Conservation (phyloP, 164 flowering plant species). For the Liriodendron chinense region DNA sequence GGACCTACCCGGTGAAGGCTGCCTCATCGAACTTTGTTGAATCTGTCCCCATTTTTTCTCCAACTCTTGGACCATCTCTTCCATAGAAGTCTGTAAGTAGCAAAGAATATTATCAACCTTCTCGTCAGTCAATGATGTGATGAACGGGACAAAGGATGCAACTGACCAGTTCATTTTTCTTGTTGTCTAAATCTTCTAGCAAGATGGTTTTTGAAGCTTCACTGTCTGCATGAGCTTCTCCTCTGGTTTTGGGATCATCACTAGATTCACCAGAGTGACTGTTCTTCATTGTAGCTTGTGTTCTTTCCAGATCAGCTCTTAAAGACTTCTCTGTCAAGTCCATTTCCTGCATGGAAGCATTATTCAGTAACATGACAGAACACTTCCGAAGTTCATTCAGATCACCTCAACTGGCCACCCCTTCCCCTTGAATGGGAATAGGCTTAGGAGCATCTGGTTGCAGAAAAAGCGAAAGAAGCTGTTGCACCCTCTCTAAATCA, state of each 20-base stretch:
- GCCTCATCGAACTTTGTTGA: conserved; percentile 67
- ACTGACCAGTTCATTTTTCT: conserved; percentile 72
- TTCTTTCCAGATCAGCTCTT: conserved; percentile 49
- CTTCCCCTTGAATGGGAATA: not conserved
- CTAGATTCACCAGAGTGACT: conserved; percentile 23
- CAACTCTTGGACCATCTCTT: conserved; percentile 55
- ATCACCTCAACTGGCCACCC: not conserved
- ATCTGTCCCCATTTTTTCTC: conserved; percentile 69
- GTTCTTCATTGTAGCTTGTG: conserved; percentile 25
- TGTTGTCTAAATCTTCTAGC: conserved; percentile 53
- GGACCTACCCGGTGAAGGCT: conserved; percentile 78
- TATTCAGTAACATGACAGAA: not conserved
- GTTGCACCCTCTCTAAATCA: not conserved
- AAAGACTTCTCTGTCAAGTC: conserved; percentile 46
- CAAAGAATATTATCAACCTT: conserved; percentile 2
- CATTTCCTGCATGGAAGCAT: conserved; percentile 49
- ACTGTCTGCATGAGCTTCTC: conserved; percentile 31
- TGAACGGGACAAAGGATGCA: not conserved
- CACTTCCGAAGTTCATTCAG: not conserved
- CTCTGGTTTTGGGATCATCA: conserved; percentile 19
- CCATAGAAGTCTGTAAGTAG: conserved; percentile 52
- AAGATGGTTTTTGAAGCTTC: conserved; percentile 35
- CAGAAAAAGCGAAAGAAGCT: not conserved
- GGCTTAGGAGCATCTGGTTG: not conserved
- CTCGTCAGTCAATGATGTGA: not conserved